Percentiles rank a stretch among this genome's conserved stretches.
Evolutionary conservation across 805 yeast genomes (phyloP).

Genomic region (Zygotorulaspora danielsina): DNA sequence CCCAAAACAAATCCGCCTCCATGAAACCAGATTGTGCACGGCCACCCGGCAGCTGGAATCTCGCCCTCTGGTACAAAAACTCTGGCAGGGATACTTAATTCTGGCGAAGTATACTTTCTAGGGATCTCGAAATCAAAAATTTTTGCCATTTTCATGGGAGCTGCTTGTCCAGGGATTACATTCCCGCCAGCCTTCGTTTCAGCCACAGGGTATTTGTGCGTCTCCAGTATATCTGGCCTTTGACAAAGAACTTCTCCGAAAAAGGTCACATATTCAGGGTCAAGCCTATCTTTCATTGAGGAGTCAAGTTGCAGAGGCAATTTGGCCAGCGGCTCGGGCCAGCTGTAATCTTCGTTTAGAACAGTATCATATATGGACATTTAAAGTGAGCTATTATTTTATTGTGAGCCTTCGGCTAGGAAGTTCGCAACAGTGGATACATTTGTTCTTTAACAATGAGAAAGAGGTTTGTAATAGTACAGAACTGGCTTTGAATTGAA

Average conservation of each 20-base stretch:
- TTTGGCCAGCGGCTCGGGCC: conserved; percentile 29
- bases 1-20: conserved; percentile 48
- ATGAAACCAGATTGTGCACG: conserved; percentile 40
- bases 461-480: no score
- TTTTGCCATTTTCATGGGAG: conserved; percentile 29
- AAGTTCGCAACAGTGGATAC: no score
- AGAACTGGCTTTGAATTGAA: no score
- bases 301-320: conserved; percentile 36
- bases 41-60: conserved; percentile 38
- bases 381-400: neutral
- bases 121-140: conserved; percentile 35
- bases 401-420: no score
- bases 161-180: conserved; percentile 43
- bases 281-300: conserved; percentile 32
- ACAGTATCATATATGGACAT: conserved; percentile 13
- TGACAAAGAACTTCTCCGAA: conserved; percentile 33
- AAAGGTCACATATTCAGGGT: conserved; percentile 39
- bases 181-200: conserved; percentile 36
- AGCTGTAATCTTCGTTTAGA: conserved; percentile 27
- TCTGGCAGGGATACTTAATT: conserved; percentile 25
- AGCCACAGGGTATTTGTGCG: conserved; percentile 37
- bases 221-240: conserved; percentile 33
- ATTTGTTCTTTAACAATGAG: no score
- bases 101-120: conserved; percentile 30
- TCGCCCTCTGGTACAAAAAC: conserved; percentile 40